Conservation (phyloP, 352 stramenopile genomes). For the Pseudoperonospora humuli region DNA sequence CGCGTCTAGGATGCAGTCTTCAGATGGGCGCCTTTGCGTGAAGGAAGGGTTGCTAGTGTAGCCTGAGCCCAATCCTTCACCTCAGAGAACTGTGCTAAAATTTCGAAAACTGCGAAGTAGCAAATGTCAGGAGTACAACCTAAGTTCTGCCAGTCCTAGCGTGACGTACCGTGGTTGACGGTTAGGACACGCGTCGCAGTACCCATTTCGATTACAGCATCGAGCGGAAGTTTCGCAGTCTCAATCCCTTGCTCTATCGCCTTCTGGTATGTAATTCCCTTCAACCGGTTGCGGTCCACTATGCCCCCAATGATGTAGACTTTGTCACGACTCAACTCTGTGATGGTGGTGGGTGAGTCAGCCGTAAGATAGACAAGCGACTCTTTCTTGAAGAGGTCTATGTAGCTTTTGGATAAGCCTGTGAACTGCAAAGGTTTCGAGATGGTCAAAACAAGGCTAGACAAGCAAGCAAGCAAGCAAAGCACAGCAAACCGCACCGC, state of each 20-base stretch:
- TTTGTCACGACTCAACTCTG: slow-evolving; percentile 79
- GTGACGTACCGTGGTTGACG: slow-evolving; percentile 79
- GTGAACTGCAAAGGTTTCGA: slow-evolving; percentile 37
- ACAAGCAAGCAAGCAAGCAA: neutral
- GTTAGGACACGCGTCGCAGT: slow-evolving; percentile 70
- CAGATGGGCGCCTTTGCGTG: slow-evolving; percentile 54
- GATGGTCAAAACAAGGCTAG: neutral
- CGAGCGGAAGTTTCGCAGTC: slow-evolving; percentile 89
- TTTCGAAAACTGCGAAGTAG: slow-evolving; percentile 59
- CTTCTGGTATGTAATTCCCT: slow-evolving; percentile 88
- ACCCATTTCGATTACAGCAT: slow-evolving; percentile 72
- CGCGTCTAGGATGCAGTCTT: slow-evolving; percentile 26
- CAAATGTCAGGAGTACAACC: neutral
- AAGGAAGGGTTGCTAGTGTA: slow-evolving; percentile 55
- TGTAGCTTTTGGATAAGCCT: slow-evolving; percentile 47
- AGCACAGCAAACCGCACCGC: slow-evolving; percentile 22
- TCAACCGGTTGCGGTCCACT: slow-evolving; percentile 96
- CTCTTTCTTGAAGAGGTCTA: slow-evolving; percentile 70
- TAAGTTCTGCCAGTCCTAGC: neutral
- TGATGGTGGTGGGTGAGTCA: slow-evolving; percentile 90
- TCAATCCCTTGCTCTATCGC: slow-evolving; percentile 84
- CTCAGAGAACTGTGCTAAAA: slow-evolving; percentile 62
- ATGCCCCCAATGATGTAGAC: slow-evolving; percentile 97
- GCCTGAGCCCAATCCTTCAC: slow-evolving; percentile 71
- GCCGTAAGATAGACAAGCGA: slow-evolving; percentile 93